Evolutionary conservation across 768 basidiomycete species (phyloP).

Genomic region (Mycena epipterygia): DNA sequence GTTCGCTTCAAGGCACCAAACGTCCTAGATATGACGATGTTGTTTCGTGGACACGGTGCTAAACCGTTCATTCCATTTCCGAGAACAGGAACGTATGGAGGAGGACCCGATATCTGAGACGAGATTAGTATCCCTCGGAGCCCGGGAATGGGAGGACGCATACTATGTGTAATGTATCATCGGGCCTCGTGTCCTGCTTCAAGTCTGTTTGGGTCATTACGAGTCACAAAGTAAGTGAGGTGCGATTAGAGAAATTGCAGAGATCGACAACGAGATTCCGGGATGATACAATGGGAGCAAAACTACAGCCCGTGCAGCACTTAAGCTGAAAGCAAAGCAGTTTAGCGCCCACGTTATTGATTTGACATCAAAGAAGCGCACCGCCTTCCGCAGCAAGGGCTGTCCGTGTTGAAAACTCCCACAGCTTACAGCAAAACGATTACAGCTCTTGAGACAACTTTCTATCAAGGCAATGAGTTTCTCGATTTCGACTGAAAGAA

Average conservation of each 20-base stretch:
- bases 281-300: neutral
- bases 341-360: too few relatives aligned
- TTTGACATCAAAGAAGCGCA: too few relatives aligned
- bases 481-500: neutral
- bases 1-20: neutral
- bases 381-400: too few relatives aligned
- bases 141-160: neutral
- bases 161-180: neutral
- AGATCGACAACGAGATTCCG: neutral
- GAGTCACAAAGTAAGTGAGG: neutral
- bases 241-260: neutral
- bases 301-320: too few relatives aligned
- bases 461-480: neutral
- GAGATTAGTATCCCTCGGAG: neutral
- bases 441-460: too few relatives aligned
- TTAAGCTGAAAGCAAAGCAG: too few relatives aligned
- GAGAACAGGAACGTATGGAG: neutral
- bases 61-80: neutral
- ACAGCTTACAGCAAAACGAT: neutral
- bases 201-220: slow-evolving; percentile 8
- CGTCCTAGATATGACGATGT: slow-evolving; percentile 2
- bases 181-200: neutral
- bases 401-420: too few relatives aligned
- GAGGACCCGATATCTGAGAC: neutral
- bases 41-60: slow-evolving; percentile 6